Percentiles rank a stretch among this genome's conserved stretches.
Conservation (phyloP, 2,329 filamentous ascomycete species). For the Fusarium piperis region DNA sequence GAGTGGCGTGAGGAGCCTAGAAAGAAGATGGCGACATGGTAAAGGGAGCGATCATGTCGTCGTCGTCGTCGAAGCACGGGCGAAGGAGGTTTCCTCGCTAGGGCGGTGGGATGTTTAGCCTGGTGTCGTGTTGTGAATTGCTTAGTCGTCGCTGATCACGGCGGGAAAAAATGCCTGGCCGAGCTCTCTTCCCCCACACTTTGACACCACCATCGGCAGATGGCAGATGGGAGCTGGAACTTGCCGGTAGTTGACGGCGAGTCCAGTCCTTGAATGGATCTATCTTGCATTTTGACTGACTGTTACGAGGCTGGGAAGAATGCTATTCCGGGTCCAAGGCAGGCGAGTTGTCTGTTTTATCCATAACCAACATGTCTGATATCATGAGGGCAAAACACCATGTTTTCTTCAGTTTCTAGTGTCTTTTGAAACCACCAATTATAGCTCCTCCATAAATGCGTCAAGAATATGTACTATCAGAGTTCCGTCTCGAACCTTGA, state of each 20-base stretch:
- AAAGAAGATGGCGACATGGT: background rate
- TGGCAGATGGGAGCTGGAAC: background rate
- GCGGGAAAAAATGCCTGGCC: slow-evolving; percentile 37
- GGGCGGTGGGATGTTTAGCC: slow-evolving; percentile 36
- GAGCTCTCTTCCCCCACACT: slow-evolving; percentile 16
- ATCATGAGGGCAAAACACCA: background rate
- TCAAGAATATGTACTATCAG: background rate
- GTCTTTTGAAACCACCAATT: background rate
- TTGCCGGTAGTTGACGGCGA: background rate
- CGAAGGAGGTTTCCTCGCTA: slow-evolving; percentile 12
- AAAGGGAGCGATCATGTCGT: slow-evolving; percentile 23
- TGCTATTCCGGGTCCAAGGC: background rate
- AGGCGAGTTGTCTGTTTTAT: background rate
- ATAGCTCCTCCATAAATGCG: background rate
- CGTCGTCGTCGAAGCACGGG: background rate
- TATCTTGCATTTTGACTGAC: background rate
- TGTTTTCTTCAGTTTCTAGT: background rate
- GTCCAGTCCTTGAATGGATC: background rate
- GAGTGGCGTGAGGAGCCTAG: background rate
- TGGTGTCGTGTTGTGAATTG: slow-evolving; percentile 16
- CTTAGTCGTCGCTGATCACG: slow-evolving; percentile 26
- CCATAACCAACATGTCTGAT: background rate
- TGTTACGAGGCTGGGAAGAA: background rate
- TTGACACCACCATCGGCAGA: background rate
- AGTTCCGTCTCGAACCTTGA: background rate